Evolutionary conservation across 805 yeast genomes (phyloP).

Genomic region (Myxozyma kluyveri): DNA sequence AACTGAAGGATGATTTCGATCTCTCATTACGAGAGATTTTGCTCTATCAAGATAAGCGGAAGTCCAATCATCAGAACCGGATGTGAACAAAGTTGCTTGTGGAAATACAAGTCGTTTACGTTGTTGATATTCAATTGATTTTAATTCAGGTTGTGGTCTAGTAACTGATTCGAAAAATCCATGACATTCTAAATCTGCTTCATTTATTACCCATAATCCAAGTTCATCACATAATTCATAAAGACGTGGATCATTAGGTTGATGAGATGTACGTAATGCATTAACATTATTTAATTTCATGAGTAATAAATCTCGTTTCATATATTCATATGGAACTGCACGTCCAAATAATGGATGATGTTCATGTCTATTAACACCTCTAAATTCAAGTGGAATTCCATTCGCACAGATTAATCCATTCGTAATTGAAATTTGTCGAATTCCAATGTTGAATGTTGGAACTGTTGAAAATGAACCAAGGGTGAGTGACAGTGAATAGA

Average conservation of each 20-base stretch:
- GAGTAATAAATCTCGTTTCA: constrained; percentile 36
- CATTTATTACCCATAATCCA: constrained; percentile 42
- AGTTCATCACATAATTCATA: constrained; percentile 37
- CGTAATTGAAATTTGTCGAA: constrained; percentile 35
- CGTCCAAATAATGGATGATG: constrained; percentile 39
- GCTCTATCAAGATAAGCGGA: constrained; percentile 41
- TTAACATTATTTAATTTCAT: constrained; percentile 42
- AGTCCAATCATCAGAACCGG: constrained; percentile 38
- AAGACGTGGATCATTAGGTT: constrained; percentile 40
- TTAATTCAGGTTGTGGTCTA: background rate
- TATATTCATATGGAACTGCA: constrained; percentile 40
- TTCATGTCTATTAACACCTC: constrained; percentile 42
- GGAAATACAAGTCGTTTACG: constrained; percentile 4
- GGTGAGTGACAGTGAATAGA: constrained; percentile 32
- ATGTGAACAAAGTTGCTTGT: constrained; percentile 33
- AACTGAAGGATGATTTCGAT: constrained; percentile 39
- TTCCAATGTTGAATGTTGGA: constrained; percentile 34
- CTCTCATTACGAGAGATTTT: constrained; percentile 37
- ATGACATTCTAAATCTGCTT: constrained; percentile 42
- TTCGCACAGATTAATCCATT: constrained; percentile 37
- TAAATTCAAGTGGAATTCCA: constrained; percentile 35
- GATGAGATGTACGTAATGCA: constrained; percentile 42
- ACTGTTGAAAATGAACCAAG: constrained; percentile 15
- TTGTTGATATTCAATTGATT: constrained; percentile 10
- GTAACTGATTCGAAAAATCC: constrained; percentile 34